Percentiles rank a stretch among this genome's conserved stretches.
Conservation (phyloP, 371 early-diverging fungal species). For the Mortierella sp. region DNA sequence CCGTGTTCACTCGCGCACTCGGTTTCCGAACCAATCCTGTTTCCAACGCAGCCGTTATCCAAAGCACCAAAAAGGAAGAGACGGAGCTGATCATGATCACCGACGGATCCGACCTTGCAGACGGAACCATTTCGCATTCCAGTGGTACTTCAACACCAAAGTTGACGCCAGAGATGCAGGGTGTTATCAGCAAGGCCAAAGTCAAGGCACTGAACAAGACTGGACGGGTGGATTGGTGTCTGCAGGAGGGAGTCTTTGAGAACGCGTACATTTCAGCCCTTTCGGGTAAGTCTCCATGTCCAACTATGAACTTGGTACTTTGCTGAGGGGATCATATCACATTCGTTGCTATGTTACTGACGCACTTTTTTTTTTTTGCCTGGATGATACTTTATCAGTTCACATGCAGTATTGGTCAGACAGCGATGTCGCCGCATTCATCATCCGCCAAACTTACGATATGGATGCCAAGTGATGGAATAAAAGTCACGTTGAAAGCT, state of each 20-base stretch:
- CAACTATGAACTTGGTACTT: too few relatives aligned
- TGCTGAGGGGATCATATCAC: background rate
- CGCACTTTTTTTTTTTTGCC: constrained; percentile 3
- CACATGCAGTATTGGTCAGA: constrained; percentile 88
- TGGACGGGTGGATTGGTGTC: constrained; percentile 80
- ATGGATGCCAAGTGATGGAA: constrained; percentile 45
- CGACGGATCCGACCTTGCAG: constrained; percentile 12
- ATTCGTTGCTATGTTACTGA: too few relatives aligned
- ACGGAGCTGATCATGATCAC: constrained; percentile 54
- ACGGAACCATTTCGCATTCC: constrained; percentile 19
- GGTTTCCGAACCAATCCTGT: constrained; percentile 53
- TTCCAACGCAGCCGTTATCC: constrained; percentile 31
- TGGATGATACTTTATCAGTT: too few relatives aligned
- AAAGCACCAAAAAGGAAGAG: constrained; percentile 34
- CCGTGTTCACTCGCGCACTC: constrained; percentile 64
- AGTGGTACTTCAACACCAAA: constrained; percentile 14
- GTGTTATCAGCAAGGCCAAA: constrained; percentile 49
- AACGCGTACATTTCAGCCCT: constrained; percentile 82
- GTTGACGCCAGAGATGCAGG: constrained; percentile 57
- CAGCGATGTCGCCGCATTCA: constrained; percentile 71
- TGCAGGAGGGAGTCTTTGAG: constrained; percentile 84
- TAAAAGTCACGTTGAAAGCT: background rate
- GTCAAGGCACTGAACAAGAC: constrained; percentile 71
- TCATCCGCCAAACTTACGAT: constrained; percentile 57
- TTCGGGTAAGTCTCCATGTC: constrained; percentile 41